These are phyloP conservation scores for Neospermospora avenae DNA, from an alignment of 2,329 filamentous ascomycete species.

Conservation along the genomic window DNA sequence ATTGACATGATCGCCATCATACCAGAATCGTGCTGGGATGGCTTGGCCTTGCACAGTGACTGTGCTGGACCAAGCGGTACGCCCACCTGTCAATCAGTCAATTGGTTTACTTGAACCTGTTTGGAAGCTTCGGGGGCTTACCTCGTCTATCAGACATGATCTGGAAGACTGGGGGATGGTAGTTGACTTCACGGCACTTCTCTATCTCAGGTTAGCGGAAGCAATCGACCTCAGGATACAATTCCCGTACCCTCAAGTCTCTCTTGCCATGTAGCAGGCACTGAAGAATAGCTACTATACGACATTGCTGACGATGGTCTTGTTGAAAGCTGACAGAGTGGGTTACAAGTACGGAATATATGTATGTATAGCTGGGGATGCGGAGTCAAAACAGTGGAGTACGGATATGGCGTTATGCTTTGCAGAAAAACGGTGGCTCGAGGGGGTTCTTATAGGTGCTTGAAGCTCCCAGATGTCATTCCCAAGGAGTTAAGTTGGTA, in stretches of 20 bases:
- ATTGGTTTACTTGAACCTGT: slow-evolving; percentile 22
- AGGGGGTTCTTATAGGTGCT: slow-evolving; percentile 34
- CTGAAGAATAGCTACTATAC: slow-evolving; percentile 30
- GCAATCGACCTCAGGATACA: slow-evolving; percentile 4
- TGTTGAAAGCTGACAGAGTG: slow-evolving; percentile 12
- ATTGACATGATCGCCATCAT: slow-evolving; percentile 82
- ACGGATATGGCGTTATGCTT: slow-evolving; percentile 33
- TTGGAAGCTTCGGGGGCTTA: slow-evolving; percentile 38
- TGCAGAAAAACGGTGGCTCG: slow-evolving; percentile 30
- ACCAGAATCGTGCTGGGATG: slow-evolving; percentile 80
- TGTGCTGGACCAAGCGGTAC: slow-evolving; percentile 84
- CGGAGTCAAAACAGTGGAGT: slow-evolving; percentile 29
- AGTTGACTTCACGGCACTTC: slow-evolving; percentile 52
- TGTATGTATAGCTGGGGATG: slow-evolving; percentile 25
- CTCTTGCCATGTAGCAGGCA: slow-evolving; percentile 36
- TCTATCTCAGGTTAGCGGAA: slow-evolving; percentile 42
- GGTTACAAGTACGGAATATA: slow-evolving; percentile 9
- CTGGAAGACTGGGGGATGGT: slow-evolving; percentile 59
- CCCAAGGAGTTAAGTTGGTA: slow-evolving; percentile 12
- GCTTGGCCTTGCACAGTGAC: slow-evolving; percentile 67
- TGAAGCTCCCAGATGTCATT: slow-evolving; percentile 8
- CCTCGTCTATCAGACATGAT: slow-evolving; percentile 74
- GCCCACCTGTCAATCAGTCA: slow-evolving; percentile 59
- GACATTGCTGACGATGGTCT: slow-evolving; percentile 28
- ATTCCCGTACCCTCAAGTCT: slow-evolving; percentile 38